Base-by-base conservation (phyloP, 371 early-diverging fungal species). In the Apophysomyces trapeziformis region DNA sequence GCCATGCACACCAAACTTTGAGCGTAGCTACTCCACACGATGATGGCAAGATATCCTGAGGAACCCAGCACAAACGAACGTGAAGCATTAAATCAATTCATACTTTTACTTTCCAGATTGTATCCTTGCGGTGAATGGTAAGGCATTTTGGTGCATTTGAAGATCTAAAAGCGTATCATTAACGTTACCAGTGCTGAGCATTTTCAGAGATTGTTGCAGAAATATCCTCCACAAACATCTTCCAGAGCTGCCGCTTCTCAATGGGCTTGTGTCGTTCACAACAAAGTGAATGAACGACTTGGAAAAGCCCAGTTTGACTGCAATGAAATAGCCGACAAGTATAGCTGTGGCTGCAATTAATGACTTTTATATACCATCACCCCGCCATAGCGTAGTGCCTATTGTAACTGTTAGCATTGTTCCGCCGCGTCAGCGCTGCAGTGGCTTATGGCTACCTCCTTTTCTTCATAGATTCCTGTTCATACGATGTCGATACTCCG, bases 101-200 rank as follows among this genome's bases (percentile, higher is more conserved):
- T 99, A 66, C 83, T 85, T 63, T 70, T 96, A 12, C 87, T 99
- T 62, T 91, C 95, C 4, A 80, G 93, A 65, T 73, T 99, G 38
- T 99, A 98, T 78, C 99, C 99, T 9, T 99, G 99, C 73, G 97
- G 96, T 44, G 96, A 97, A 78, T 99, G 99, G 93, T 93, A 87
- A 80, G 64, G 66, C 7, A 5, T 11, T 36, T 14, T 36, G 13
- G 32, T 12, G 44, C 43, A 14, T 6, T 5, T 6, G n/a, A 16
- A 6, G 9, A 57, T 6, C 6, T 3, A 2, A 13, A 39, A 7
- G 5, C 26, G 18, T 8, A 7, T 13, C 13, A 44, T 60, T 26
- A n/a, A 8, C 37, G 50, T 7, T 68, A 21, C 1, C 13, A 92
- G 98, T 79, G 95, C 98, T 1, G 76, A 80, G 3, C 96, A 97